phyloP scores from a whole-genome alignment of 164 flowering plant genomes.

The Vitis labrusca region DNA sequence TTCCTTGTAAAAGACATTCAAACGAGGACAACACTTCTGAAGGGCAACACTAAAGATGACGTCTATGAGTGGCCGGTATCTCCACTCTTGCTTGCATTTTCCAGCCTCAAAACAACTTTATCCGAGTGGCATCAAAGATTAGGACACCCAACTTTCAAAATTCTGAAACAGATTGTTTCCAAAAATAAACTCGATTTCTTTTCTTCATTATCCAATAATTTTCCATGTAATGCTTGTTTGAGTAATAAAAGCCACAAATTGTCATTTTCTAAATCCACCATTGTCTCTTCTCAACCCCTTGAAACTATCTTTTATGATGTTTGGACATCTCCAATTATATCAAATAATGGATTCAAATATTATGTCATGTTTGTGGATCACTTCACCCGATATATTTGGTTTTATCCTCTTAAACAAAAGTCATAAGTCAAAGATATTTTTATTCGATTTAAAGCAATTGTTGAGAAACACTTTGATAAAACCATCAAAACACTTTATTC shows the following conservation, averaged over 20 bases:
- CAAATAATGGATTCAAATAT: too few species aligned
- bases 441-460: constrained; percentile 6
- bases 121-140: neutral
- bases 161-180: neutral
- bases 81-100: too few species aligned
- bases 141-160: neutral
- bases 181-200: neutral
- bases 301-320: too few species aligned
- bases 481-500: constrained; percentile 9
- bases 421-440: neutral
- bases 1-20: neutral
- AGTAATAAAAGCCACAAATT: too few species aligned
- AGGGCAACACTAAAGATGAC: neutral
- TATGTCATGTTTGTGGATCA: too few species aligned
- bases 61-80: neutral
- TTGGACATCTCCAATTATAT: too few species aligned
- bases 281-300: neutral
- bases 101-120: too few species aligned
- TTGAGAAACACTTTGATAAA: constrained; percentile 7
- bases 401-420: too few species aligned
- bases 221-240: neutral
- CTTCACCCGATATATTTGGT: too few species aligned
- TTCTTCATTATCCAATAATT: neutral
- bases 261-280: neutral
- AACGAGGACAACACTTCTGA: neutral